Conservation (phyloP, 2,329 filamentous ascomycete species). For the Fusarium bulbicola region DNA sequence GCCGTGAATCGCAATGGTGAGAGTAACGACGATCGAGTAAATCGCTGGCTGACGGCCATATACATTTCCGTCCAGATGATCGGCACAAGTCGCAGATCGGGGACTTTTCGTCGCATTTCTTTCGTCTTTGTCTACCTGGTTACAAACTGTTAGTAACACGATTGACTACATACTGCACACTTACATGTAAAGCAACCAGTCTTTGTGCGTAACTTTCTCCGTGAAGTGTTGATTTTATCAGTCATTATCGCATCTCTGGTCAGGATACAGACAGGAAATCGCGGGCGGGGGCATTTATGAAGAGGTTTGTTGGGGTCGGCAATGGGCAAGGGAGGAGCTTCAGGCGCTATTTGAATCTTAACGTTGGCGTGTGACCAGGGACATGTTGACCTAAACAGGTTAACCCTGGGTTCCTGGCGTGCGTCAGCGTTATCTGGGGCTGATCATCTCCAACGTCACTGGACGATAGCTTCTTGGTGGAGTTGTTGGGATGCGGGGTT, state of each 20-base stretch:
- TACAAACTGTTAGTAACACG: background rate
- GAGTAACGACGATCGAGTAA: constrained; percentile 27
- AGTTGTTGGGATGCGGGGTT: background rate
- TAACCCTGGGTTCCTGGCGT: background rate
- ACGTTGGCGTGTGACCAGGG: background rate
- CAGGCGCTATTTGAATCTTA: background rate
- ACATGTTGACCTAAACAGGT: background rate
- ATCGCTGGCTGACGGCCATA: constrained; percentile 23
- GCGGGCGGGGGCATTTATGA: background rate
- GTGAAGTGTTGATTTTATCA: background rate
- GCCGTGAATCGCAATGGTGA: constrained; percentile 9
- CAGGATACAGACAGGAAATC: background rate
- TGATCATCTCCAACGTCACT: background rate
- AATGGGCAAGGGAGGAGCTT: background rate
- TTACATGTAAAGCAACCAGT: constrained; percentile 34
- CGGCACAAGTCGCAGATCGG: constrained; percentile 20
- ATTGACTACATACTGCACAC: accelerated
- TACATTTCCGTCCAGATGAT: constrained; percentile 2
- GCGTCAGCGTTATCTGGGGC: background rate
- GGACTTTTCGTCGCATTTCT: constrained; percentile 29
- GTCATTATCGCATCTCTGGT: background rate
- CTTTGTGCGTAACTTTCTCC: constrained; percentile 22
- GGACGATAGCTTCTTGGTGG: background rate
- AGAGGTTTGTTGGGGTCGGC: background rate
- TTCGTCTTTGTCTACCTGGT: constrained; percentile 26